Evolutionary conservation across 1,139 yeast genomes (phyloP), one percentile per base, ranked within the genome.

Genomic region (Scheffersomyces titani): DNA sequence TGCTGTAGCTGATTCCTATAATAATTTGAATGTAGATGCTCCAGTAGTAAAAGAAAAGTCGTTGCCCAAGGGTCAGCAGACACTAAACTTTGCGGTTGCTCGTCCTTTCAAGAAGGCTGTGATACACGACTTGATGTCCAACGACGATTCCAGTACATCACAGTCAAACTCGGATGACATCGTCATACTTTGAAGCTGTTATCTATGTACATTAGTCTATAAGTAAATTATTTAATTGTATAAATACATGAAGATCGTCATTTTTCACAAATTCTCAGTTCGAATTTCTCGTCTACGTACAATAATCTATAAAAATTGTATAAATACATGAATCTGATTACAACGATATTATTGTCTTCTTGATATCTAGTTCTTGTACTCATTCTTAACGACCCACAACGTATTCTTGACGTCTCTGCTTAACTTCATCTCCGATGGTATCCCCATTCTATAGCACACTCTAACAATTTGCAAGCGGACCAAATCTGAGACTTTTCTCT

Each of bases 21-120:
- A 50, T 46, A 56, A 54, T 47, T 50, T 45, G 50, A 52, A 4
- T 11, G 13, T 6, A 1, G 54, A 55, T 2, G 47, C 59, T 1
- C 59, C 64, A 36, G 49, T 46, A 46, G 49, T 46, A 46, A 63
- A 63, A 49, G 61, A 58, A 54, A 58, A 59, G 45, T 54, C 61
- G 9, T 66, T 76, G 52, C 69, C 70, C 1, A 78, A 77, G 59
- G 83, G 83, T 11, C 85, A 77, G 63, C 76, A 69, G 55, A 72
- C 73, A 3, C 65, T 77, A n/a, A 54, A 59, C 1, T 63, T 63
- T 58, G 56, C 63, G 52, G 44, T 61, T 53, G 54, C 64, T 45
- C 61, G 62, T 6, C 70, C 71, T 6, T 60, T 68, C 7, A 74
- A 70, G 55, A 78, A 76, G 61, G 75, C 81, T 1, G 73, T 71